Evolutionary conservation across 2,329 filamentous ascomycete genomes (phyloP).

Genomic region (Aspergillus caelatus): DNA sequence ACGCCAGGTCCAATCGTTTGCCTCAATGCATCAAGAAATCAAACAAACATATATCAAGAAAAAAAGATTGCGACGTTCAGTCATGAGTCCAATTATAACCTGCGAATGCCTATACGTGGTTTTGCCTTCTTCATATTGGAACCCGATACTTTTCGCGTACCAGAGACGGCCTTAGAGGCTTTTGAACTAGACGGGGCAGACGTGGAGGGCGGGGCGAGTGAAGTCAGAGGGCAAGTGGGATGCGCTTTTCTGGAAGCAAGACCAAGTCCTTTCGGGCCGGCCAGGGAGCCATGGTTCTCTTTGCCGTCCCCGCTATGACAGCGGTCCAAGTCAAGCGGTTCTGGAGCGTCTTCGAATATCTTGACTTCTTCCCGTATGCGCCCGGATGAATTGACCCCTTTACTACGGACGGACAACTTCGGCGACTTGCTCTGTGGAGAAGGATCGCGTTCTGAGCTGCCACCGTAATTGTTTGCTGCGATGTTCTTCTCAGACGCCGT

Average conservation of each 20-base stretch:
- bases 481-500: conserved; percentile 47
- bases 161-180: conserved; percentile 18
- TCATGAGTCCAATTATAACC: conserved; percentile 28
- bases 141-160: conserved; percentile 27
- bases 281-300: conserved; percentile 24
- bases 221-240: conserved; percentile 4
- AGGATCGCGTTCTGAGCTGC: conserved; percentile 16
- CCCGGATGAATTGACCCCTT: conserved; percentile 26
- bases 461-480: conserved; percentile 34
- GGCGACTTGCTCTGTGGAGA: conserved; percentile 40
- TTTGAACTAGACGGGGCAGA: conserved; percentile 20
- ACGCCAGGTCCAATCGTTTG: neutral
- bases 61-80: neutral
- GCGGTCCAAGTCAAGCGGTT: conserved; percentile 17
- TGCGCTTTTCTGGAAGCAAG: neutral
- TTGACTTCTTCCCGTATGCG: conserved; percentile 31
- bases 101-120: conserved; percentile 39
- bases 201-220: conserved; percentile 8
- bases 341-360: conserved; percentile 37
- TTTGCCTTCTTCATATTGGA: conserved; percentile 31
- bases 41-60: neutral
- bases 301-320: conserved; percentile 26
- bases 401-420: conserved; percentile 32
- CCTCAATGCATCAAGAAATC: neutral
- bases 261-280: conserved; percentile 19